Evolutionary conservation across 305 asterid species (phyloP), one percentile per base, ranked within the genome.

Genomic region (Striga hermonthica): DNA sequence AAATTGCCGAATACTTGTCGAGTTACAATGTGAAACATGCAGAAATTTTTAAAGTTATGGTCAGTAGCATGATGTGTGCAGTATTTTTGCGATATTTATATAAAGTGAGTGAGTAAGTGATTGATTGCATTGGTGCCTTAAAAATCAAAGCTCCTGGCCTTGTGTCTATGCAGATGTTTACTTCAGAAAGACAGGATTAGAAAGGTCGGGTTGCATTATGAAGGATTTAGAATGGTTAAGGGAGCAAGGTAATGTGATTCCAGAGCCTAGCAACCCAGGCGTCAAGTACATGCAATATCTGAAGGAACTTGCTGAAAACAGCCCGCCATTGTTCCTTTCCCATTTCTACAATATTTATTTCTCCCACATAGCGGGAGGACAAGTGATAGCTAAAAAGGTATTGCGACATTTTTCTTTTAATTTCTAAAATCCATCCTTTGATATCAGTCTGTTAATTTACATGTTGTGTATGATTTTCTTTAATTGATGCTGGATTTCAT

Each of bases 271-370:
- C 73, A 77, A 62, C 76, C 88, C 88, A 0, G 98, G 98, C 57
- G 69, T 78, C n/a, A 60, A 65, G 9, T 92, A 92, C 39, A 80
- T 72, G 53, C 78, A 77, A 60, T 84, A 89, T 86, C 76, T 92
- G 75, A 77, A 84, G 66, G 90, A 87, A 39, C 90, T 92, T 49
- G 86, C 92, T 5, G 95, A 83, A 79, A 80, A 73, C 70, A 84
- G 82, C 60, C 97, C 97, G 45, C 86, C 88, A 6, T 65, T 84
- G 61, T 92, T 92, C 72, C 89, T 89, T 62, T 69, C 83, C 78
- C 97, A 92, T 66, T 89, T 89, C 36, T 92, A 92, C 83, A 92
- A 92, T 75, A 86, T 92, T 52, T 87, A 92, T 78, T 92, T 89
- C 84, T 80, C 97, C 37, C 96, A 89, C 77, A 81, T 92, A 48